These are phyloP conservation scores for Carallia brachiata DNA, from an alignment of 345 rosid species.

Conservation along the genomic window DNA sequence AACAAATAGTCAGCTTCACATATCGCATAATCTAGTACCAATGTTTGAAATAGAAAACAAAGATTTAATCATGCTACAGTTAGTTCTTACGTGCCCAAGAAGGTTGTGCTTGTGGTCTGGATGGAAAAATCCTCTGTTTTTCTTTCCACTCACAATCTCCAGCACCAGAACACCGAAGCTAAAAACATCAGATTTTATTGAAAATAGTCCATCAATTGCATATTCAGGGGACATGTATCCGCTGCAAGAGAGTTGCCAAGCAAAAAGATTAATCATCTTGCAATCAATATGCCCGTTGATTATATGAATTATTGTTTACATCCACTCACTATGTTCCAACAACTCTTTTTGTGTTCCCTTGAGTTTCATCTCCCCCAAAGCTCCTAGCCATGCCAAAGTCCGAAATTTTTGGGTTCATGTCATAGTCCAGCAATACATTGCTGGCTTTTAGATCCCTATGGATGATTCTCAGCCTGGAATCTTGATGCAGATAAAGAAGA, in stretches of 20 bases:
- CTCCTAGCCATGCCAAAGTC: constrained; percentile 40
- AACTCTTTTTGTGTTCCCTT: constrained; percentile 40
- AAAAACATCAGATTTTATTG: constrained; percentile 31
- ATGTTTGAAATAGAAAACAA: too few species aligned
- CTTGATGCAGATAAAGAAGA: constrained; percentile 44
- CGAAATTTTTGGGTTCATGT: constrained; percentile 45
- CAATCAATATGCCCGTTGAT: not conserved
- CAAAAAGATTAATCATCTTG: not conserved
- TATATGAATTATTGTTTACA: not conserved
- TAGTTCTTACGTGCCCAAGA: constrained; percentile 30
- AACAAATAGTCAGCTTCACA: not conserved
- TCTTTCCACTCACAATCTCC: constrained; percentile 29
- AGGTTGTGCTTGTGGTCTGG: constrained; percentile 28
- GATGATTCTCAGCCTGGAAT: constrained; percentile 37
- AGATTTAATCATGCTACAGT: too few species aligned
- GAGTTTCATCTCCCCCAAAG: constrained; percentile 31
- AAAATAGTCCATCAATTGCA: constrained; percentile 32
- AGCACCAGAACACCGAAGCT: constrained; percentile 33
- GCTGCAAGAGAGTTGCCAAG: constrained; percentile 1
- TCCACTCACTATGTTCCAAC: constrained; percentile 49
- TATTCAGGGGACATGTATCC: constrained; percentile 45
- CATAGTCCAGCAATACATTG: constrained; percentile 31
- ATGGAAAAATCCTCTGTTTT: constrained; percentile 26
- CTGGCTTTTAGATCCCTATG: constrained; percentile 37
- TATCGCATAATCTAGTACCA: too few species aligned